Conservation (phyloP, 805 yeast genomes). For the Saccharomycopsis fodiens region DNA sequence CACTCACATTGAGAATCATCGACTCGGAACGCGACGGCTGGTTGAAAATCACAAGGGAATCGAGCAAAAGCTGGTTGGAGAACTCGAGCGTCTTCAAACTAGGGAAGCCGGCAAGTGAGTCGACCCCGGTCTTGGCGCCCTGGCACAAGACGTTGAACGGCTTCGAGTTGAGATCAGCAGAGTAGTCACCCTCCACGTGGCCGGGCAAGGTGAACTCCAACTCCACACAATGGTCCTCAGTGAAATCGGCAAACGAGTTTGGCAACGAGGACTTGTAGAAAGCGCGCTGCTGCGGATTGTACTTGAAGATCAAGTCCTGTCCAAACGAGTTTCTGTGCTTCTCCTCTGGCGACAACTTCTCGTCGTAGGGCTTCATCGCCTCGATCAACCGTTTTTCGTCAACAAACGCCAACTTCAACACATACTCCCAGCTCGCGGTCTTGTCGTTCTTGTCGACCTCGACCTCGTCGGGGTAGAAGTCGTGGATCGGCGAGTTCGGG, state of each 20-base stretch:
- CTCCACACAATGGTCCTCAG: constrained; percentile 72
- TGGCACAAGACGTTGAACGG: constrained; percentile 47
- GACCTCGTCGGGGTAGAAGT: constrained; percentile 85
- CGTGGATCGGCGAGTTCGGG: constrained; percentile 75
- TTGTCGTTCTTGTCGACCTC: constrained; percentile 90
- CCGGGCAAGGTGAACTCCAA: constrained; percentile 43
- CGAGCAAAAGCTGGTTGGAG: constrained; percentile 41
- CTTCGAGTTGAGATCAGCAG: constrained; percentile 25
- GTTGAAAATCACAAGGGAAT: constrained; percentile 72
- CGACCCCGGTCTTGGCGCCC: constrained; percentile 63
- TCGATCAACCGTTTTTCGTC: constrained; percentile 68
- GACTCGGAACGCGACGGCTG: constrained; percentile 81
- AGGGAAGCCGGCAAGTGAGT: constrained; percentile 86
- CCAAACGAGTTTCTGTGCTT: constrained; percentile 70
- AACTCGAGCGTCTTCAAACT: constrained; percentile 66
- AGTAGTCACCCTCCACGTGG: constrained; percentile 23
- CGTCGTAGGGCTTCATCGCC: constrained; percentile 63
- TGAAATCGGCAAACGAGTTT: constrained; percentile 68
- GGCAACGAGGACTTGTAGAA: constrained; percentile 71
- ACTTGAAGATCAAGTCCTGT: constrained; percentile 54
- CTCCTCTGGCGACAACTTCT: constrained; percentile 62
- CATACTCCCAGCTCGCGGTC: constrained; percentile 97
- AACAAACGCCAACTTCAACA: constrained; percentile 85
- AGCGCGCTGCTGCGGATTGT: constrained; percentile 66
- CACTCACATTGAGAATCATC: constrained; percentile 55